Conservation (phyloP, 257 asterid genomes). For the Forsythia viridissima region DNA sequence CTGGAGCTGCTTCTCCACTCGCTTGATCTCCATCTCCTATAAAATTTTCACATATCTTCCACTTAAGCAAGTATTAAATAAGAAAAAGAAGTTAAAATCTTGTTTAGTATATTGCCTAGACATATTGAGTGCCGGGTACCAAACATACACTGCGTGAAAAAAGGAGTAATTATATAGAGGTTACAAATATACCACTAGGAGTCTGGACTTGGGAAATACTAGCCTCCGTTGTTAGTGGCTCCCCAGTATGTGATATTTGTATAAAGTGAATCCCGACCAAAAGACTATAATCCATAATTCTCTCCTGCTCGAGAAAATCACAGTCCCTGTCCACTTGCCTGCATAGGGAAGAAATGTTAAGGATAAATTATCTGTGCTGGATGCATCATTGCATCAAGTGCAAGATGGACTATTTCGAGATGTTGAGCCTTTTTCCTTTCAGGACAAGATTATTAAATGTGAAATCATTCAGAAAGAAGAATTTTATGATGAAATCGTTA, state of each 20-base stretch:
- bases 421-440: background rate
- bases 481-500: background rate
- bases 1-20: background rate
- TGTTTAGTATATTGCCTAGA: background rate
- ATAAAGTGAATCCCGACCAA: conserved; percentile 26
- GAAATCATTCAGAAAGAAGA: background rate
- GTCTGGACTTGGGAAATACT: conserved; percentile 5
- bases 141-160: conserved; percentile 1
- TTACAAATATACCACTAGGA: conserved; percentile 11
- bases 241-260: background rate
- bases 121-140: background rate
- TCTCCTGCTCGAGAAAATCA: conserved; percentile 25
- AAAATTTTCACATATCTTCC: background rate
- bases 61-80: background rate
- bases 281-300: conserved; percentile 26
- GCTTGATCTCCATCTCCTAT: background rate
- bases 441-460: background rate
- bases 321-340: conserved; percentile 33
- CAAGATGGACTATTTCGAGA: background rate
- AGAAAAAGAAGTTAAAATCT: background rate
- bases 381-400: no score
- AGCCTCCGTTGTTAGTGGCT: conserved; percentile 12
- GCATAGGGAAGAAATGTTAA: background rate
- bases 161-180: background rate
- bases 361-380: background rate